Evolutionary conservation across 2,329 filamentous ascomycete species (phyloP).

Genomic region (Exophiala phaeomuriformis): DNA sequence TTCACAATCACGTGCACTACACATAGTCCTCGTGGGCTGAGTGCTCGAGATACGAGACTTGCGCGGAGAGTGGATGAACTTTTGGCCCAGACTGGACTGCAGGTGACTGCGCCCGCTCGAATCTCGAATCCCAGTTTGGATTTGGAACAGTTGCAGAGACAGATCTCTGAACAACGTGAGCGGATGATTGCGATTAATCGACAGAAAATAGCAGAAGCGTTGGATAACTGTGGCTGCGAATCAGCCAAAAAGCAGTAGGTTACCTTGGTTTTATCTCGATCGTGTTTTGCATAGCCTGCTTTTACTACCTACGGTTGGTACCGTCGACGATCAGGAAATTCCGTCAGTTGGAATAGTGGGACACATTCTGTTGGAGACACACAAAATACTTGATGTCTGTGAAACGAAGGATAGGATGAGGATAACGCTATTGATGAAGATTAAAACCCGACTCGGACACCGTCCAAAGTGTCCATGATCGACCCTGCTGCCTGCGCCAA

Average conservation of each 20-base stretch:
- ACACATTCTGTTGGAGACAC: too few relatives aligned
- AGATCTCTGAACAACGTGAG: conserved; percentile 2
- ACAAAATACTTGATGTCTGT: too few relatives aligned
- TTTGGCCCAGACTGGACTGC: not conserved
- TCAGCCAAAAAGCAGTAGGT: not conserved
- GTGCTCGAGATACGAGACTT: conserved; percentile 23
- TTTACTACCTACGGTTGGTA: too few relatives aligned
- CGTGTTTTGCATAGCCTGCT: not conserved
- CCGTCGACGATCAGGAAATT: too few relatives aligned
- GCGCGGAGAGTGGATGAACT: conserved; percentile 18
- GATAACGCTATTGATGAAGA: too few relatives aligned
- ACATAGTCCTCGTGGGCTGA: conserved; percentile 24
- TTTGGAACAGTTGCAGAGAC: not conserved
- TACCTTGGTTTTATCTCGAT: not conserved
- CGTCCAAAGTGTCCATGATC: not conserved
- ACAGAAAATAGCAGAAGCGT: conserved; percentile 11
- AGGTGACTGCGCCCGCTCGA: not conserved
- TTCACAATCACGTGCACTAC: conserved; percentile 27
- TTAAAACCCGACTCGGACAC: too few relatives aligned
- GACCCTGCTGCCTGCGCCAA: not conserved
- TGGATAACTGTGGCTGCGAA: conserved; percentile 14
- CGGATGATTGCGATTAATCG: conserved; percentile 12
- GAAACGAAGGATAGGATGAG: too few relatives aligned
- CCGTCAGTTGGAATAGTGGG: too few relatives aligned
- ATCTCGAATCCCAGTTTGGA: not conserved